Evolutionary conservation across 2,329 filamentous ascomycete genomes (phyloP), one percentile per base, ranked within the genome.

Genomic region (Aspergillus aculeatus): DNA sequence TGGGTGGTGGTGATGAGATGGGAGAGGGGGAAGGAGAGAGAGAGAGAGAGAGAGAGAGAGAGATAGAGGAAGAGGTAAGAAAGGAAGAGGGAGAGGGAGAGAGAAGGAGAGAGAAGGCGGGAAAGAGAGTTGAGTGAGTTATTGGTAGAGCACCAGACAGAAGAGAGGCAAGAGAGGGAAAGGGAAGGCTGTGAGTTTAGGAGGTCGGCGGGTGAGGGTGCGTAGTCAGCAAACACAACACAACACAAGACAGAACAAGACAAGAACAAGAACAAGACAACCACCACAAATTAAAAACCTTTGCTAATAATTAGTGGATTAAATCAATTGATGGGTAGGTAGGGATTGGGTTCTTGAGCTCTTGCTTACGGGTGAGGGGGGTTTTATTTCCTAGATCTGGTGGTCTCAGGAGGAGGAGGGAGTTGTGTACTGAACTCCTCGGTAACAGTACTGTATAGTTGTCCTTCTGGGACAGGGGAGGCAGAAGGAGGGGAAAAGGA

Each of bases 1-100:
- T 69, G 72, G 67, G 72, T 69, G 26, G 70, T 71, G 68, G 70
- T 68, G 52, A 41, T 60, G 62, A 65, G 72, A 73, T 71, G 74
- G 74, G 69, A 72, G 71, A 73, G 44, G 24, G 50, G 19, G 26
- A 50, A 35, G 21, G 58, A 52, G 47, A 47, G 26, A 50, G 66
- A 63, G 57, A 54, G 50, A 58, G 57, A 59, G 47, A 57, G 62
- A 47, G 68, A 69, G 63, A 63, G 60, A 67, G 66, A 65, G 14
- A 14, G 14, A n/a, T 16, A 63, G 62, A 52, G 48, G 54, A 50
- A 52, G 58, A 55, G 56, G 61, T 58, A 66, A 57, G 58, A 60
- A 55, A 54, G 61, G 59, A 66, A 58, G 58, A 60, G 60, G 62
- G 63, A 61, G 61, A 62, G 68, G 64, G 62, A 67, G 32, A 35